Conservation (phyloP, 495 filamentous ascomycete species). For the Penicillium diatomitis region DNA sequence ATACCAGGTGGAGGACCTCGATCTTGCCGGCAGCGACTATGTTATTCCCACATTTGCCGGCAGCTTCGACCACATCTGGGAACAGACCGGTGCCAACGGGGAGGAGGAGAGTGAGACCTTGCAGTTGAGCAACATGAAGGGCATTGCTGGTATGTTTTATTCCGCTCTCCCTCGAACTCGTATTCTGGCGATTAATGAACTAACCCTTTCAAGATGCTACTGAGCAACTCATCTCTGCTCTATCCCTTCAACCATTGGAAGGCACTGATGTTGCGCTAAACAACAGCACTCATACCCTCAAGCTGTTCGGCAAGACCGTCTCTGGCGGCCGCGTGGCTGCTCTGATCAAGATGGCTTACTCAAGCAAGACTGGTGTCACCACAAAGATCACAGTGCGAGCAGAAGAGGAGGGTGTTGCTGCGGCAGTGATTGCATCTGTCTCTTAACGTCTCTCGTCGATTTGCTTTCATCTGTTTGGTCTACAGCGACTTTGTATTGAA, state of each 20-base stretch:
- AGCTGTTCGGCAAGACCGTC: conserved; percentile 92
- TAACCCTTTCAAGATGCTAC: conserved; percentile 68
- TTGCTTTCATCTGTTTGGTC: conserved; percentile 11
- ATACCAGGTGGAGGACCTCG: conserved; percentile 93
- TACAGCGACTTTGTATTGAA: conserved; percentile 17
- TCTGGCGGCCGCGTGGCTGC: conserved; percentile 82
- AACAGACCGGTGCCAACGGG: conserved; percentile 77
- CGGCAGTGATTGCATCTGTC: conserved; percentile 74
- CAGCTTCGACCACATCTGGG: conserved; percentile 96
- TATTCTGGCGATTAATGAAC: conserved; percentile 5
- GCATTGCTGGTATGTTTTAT: conserved; percentile 72
- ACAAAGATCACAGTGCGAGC: conserved; percentile 85
- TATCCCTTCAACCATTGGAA: conserved; percentile 89
- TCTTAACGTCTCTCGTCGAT: conserved; percentile 44
- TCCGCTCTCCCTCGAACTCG: background rate
- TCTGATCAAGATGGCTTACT: conserved; percentile 87
- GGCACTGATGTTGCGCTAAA: conserved; percentile 84
- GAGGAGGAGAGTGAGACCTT: conserved; percentile 89
- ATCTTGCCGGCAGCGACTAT: conserved; percentile 86
- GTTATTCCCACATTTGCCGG: conserved; percentile 86
- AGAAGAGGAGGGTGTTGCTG: conserved; percentile 88
- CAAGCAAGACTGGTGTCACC: conserved; percentile 82
- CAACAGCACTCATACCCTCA: conserved; percentile 85
- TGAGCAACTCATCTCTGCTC: conserved; percentile 74
- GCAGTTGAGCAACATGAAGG: conserved; percentile 81